Conservation (phyloP, 2,329 filamentous ascomycete genomes). For the Fusarium hainanense region DNA sequence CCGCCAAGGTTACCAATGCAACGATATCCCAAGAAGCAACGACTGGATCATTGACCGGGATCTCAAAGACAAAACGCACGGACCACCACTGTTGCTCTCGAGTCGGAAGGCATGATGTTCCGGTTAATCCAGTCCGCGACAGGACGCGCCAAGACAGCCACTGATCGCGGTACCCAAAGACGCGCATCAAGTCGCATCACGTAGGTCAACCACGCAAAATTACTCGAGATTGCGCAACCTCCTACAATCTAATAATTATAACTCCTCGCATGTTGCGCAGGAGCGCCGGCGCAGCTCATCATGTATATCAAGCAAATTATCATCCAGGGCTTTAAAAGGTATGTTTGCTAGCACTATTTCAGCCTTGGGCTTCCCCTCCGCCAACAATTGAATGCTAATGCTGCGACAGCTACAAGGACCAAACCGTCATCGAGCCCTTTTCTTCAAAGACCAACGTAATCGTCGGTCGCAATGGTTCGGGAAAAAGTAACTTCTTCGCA, state of each 20-base stretch:
- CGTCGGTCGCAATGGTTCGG: constrained; percentile 97
- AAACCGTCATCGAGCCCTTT: constrained; percentile 98
- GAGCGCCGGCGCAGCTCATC: constrained; percentile 55
- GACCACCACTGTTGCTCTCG: background rate
- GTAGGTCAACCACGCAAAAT: constrained; percentile 33
- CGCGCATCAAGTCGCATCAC: constrained; percentile 45
- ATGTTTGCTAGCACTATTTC: constrained; percentile 42
- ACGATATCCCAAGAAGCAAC: background rate
- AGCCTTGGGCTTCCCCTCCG: constrained; percentile 10
- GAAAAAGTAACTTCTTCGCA: constrained; percentile 99
- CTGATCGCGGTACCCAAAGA: constrained; percentile 46
- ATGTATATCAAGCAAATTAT: constrained; percentile 99
- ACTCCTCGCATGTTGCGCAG: constrained; percentile 52
- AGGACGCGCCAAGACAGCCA: constrained; percentile 45
- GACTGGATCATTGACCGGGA: background rate
- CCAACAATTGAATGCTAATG: constrained; percentile 34
- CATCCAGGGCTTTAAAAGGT: constrained; percentile 99
- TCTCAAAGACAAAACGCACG: background rate
- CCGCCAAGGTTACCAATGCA: background rate
- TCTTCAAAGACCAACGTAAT: constrained; percentile 98
- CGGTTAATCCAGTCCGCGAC: constrained; percentile 17
- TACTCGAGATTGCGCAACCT: constrained; percentile 41
- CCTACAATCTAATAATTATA: constrained; percentile 42
- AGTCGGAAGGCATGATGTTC: constrained; percentile 5
- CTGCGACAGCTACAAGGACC: constrained; percentile 89